Percentiles rank a stretch among this genome's conserved stretches.
Conservation (phyloP, 2,329 filamentous ascomycete genomes). For the Xylaria sp. region DNA sequence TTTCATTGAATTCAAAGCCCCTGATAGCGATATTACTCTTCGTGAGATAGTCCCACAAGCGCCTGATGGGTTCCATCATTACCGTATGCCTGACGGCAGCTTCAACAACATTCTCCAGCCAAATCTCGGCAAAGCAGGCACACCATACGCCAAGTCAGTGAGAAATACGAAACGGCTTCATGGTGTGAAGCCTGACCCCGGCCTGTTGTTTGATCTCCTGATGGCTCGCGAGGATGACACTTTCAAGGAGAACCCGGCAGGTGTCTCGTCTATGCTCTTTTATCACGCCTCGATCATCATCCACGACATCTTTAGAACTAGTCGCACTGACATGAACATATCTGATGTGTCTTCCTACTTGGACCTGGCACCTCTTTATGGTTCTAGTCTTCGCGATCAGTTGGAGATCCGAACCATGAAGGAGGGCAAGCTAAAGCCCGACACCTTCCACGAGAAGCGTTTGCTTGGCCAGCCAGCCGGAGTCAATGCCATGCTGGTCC, state of each 20-base stretch:
- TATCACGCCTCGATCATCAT: conserved; percentile 75
- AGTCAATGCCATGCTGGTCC: conserved; percentile 69
- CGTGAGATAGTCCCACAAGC: conserved; percentile 45
- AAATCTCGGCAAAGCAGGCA: conserved; percentile 66
- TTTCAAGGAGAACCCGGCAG: conserved; percentile 70
- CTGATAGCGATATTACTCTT: conserved; percentile 45
- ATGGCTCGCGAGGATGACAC: conserved; percentile 59
- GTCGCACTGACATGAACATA: conserved; percentile 65
- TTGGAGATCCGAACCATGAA: conserved; percentile 66
- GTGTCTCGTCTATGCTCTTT: conserved; percentile 77
- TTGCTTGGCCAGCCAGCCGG: conserved; percentile 71
- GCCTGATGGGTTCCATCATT: conserved; percentile 44
- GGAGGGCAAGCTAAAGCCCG: conserved; percentile 72
- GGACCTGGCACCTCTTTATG: conserved; percentile 75
- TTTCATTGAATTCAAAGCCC: conserved; percentile 48
- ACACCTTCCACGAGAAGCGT: conserved; percentile 71
- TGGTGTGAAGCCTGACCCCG: conserved; percentile 67
- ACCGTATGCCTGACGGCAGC: conserved; percentile 47
- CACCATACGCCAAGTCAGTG: conserved; percentile 73
- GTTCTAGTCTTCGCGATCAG: conserved; percentile 68
- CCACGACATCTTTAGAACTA: conserved; percentile 68
- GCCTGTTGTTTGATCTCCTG: conserved; percentile 70
- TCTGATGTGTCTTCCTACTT: conserved; percentile 76
- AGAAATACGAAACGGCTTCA: conserved; percentile 61
- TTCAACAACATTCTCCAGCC: conserved; percentile 66